Conservation (phyloP, 2,329 filamentous ascomycete genomes). For the Pyrenophora tritici-repentis region DNA sequence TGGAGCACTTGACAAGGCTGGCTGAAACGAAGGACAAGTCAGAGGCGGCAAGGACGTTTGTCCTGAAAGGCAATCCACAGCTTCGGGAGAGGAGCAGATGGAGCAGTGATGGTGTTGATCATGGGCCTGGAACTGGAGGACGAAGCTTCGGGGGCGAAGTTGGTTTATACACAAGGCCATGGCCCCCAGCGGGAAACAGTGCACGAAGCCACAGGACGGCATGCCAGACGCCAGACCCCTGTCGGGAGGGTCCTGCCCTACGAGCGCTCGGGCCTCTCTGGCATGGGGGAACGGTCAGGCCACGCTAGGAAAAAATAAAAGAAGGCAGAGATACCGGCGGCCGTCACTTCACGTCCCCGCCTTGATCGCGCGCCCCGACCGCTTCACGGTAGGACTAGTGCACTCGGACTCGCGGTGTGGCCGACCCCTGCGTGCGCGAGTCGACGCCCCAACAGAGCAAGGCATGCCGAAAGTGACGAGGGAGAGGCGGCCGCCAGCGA, state of each 20-base stretch:
- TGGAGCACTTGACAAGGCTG: slow-evolving; percentile 29
- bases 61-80: slow-evolving; percentile 14
- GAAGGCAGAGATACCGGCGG: slow-evolving; percentile 35
- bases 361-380: slow-evolving; percentile 48
- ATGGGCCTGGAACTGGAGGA: slow-evolving; percentile 37
- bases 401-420: slow-evolving; percentile 43
- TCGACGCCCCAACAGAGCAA: slow-evolving; percentile 23
- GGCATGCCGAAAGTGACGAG: slow-evolving; percentile 29
- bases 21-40: slow-evolving; percentile 33
- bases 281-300: slow-evolving; percentile 43
- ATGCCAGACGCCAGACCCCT: slow-evolving; percentile 39
- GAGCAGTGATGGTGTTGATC: slow-evolving; percentile 37
- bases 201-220: slow-evolving; percentile 38
- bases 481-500: slow-evolving; percentile 27
- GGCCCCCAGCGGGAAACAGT: slow-evolving; percentile 38
- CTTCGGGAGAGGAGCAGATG: slow-evolving; percentile 25
- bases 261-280: slow-evolving; percentile 37
- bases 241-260: slow-evolving; percentile 37
- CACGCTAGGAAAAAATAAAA: slow-evolving; percentile 47
- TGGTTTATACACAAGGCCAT: slow-evolving; percentile 45
- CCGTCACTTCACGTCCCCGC: slow-evolving; percentile 39
- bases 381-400: slow-evolving; percentile 36
- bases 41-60: slow-evolving; percentile 20
- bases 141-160: slow-evolving; percentile 42
- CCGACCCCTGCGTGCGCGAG: slow-evolving; percentile 33